phyloP scores from a whole-genome alignment of 768 basidiomycete genomes.

The Tylopilus sp. region DNA sequence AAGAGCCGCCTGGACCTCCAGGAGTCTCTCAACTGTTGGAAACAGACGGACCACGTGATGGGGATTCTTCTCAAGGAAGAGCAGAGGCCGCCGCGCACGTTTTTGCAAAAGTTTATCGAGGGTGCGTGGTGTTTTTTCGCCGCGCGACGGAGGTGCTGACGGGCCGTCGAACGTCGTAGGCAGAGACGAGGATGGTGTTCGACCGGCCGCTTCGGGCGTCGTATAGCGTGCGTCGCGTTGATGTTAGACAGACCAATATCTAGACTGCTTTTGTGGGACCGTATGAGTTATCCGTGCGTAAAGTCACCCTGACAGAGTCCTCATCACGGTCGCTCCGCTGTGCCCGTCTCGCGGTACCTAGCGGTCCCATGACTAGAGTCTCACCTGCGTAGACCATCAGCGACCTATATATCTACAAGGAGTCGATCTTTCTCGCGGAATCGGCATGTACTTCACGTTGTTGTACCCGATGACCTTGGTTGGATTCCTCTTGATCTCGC shows the following conservation, averaged over 20 bases:
- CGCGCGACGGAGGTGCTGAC: background rate
- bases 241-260: constrained; percentile 6
- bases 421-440: too few species aligned
- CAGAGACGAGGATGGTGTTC: constrained; percentile 68
- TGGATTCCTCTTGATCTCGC: too few species aligned
- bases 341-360: too few species aligned
- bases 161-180: constrained; percentile 39
- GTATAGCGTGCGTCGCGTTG: constrained; percentile 16
- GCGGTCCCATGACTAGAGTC: too few species aligned
- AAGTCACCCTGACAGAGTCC: too few species aligned
- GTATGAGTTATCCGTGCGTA: background rate
- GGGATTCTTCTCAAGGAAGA: constrained; percentile 59
- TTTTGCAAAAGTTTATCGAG: constrained; percentile 82
- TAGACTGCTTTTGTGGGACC: background rate
- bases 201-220: constrained; percentile 60
- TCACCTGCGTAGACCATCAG: too few species aligned
- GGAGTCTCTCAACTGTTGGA: constrained; percentile 94
- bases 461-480: too few species aligned
- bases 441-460: too few species aligned
- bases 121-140: constrained; percentile 42
- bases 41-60: constrained; percentile 77
- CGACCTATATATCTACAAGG: too few species aligned
- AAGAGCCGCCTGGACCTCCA: constrained; percentile 88
- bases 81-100: constrained; percentile 50
- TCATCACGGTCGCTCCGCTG: too few species aligned